Percentiles rank a stretch among this genome's conserved stretches.
These are phyloP conservation scores for Quercus glauca DNA, from an alignment of 306 rosid genomes.

Conservation along the genomic window DNA sequence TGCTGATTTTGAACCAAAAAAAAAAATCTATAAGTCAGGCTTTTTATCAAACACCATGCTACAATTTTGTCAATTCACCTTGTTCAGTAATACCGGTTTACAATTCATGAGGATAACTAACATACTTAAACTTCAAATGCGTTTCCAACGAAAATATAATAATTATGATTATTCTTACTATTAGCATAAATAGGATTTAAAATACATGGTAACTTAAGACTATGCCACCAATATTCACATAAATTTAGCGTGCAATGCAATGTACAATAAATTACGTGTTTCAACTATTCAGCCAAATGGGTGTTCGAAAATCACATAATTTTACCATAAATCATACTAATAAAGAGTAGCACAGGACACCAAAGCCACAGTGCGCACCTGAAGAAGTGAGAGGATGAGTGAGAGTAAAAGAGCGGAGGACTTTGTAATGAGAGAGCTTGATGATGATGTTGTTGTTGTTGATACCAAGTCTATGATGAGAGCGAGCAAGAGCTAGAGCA, in stretches of 20 bases:
- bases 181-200: too few species aligned
- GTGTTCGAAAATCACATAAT: constrained; percentile 6
- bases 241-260: neutral
- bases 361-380: constrained; percentile 40
- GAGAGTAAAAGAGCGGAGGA: constrained; percentile 38
- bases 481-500: constrained; percentile 34
- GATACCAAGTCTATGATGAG: constrained; percentile 17
- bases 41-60: constrained; percentile 5
- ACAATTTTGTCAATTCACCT: neutral
- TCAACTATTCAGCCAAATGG: constrained; percentile 17
- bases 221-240: neutral
- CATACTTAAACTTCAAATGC: neutral
- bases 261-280: neutral
- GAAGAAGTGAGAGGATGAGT: constrained; percentile 44
- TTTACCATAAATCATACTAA: neutral
- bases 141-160: neutral
- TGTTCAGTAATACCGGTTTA: neutral
- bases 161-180: neutral
- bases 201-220: neutral
- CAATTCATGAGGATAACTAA: neutral
- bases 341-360: neutral
- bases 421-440: constrained; percentile 30
- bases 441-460: constrained; percentile 19
- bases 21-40: neutral
- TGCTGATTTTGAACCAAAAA: neutral